phyloP scores from a whole-genome alignment of 2,329 filamentous ascomycete genomes.

The Akanthomyces lecanii region DNA sequence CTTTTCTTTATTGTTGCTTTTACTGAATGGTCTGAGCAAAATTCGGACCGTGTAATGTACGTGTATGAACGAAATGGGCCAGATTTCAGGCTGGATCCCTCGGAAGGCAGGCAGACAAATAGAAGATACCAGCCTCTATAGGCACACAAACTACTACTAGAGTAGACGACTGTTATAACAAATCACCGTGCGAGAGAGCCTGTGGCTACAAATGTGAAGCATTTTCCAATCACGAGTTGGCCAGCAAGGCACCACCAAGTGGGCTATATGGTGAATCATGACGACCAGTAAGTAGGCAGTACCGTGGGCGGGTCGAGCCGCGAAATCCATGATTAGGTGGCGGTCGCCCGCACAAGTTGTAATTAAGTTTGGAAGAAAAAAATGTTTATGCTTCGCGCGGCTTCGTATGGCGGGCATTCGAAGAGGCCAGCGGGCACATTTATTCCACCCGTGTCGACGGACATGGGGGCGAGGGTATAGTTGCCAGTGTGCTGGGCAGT shows the following conservation, averaged over 20 bases:
- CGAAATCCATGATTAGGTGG: not conserved
- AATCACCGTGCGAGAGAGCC: not conserved
- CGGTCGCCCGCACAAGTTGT: not conserved
- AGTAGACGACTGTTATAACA: not conserved
- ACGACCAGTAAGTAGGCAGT: not conserved
- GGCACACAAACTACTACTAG: not conserved
- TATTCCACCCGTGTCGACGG: no score
- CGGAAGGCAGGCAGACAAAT: not conserved
- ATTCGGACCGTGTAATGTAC: constrained; percentile 6
- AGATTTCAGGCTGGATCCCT: not conserved
- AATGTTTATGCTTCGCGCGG: no score
- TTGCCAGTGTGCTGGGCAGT: no score
- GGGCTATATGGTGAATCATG: constrained; percentile 10
- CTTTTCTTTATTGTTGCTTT: not conserved
- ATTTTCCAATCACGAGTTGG: not conserved
- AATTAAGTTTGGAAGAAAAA: no score
- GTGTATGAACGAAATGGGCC: not conserved
- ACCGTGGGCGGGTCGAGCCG: constrained; percentile 10
- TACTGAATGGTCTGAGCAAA: not conserved
- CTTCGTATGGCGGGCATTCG: no score
- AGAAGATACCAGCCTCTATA: not conserved
- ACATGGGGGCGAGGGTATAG: no score
- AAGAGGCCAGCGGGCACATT: no score
- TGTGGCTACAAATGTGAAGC: not conserved
- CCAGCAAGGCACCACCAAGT: not conserved